Percentiles rank a stretch among this genome's conserved stretches.
These are phyloP conservation scores for Xerocomus spinulosus DNA, from an alignment of 768 basidiomycete genomes.

Conservation along the genomic window DNA sequence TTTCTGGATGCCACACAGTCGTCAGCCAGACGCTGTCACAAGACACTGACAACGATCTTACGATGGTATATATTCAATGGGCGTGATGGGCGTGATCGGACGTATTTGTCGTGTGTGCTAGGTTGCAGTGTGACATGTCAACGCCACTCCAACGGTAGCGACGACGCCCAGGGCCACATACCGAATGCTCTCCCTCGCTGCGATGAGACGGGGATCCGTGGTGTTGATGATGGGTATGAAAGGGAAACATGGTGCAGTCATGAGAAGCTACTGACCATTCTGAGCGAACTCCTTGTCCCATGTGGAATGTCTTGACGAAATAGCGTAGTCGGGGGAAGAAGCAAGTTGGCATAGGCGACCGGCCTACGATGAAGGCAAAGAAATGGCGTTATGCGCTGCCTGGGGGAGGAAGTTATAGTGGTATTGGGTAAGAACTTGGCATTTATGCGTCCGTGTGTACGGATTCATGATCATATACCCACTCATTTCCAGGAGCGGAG, in stretches of 20 bases:
- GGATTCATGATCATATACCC: slow-evolving; percentile 34
- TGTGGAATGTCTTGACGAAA: slow-evolving; percentile 32
- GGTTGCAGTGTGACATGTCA: slow-evolving; percentile 12
- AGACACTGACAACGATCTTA: slow-evolving; percentile 17
- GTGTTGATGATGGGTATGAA: slow-evolving; percentile 29
- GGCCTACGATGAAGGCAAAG: slow-evolving; percentile 22
- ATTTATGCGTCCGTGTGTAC: slow-evolving; percentile 36
- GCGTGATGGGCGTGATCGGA: slow-evolving; percentile 35
- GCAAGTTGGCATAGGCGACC: slow-evolving; percentile 28
- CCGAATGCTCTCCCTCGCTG: slow-evolving; percentile 27
- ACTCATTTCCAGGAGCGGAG: slow-evolving; percentile 39
- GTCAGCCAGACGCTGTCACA: slow-evolving; percentile 11
- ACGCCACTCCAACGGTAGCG: not conserved
- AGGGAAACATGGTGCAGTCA: slow-evolving; percentile 30
- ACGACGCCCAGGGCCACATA: slow-evolving; percentile 14
- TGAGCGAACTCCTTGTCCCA: slow-evolving; percentile 34
- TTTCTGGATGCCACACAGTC: slow-evolving; percentile 17
- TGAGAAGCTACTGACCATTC: slow-evolving; percentile 36
- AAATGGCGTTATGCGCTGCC: slow-evolving; percentile 19
- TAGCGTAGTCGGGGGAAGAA: slow-evolving; percentile 23
- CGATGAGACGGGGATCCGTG: slow-evolving; percentile 20
- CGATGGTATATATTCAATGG: slow-evolving; percentile 31
- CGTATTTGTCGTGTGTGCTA: slow-evolving; percentile 29
- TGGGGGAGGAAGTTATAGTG: slow-evolving; percentile 28
- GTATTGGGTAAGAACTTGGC: slow-evolving; percentile 33